Evolutionary conservation across 495 filamentous ascomycete genomes (phyloP).

Genomic region (Penicillium flavigenum): DNA sequence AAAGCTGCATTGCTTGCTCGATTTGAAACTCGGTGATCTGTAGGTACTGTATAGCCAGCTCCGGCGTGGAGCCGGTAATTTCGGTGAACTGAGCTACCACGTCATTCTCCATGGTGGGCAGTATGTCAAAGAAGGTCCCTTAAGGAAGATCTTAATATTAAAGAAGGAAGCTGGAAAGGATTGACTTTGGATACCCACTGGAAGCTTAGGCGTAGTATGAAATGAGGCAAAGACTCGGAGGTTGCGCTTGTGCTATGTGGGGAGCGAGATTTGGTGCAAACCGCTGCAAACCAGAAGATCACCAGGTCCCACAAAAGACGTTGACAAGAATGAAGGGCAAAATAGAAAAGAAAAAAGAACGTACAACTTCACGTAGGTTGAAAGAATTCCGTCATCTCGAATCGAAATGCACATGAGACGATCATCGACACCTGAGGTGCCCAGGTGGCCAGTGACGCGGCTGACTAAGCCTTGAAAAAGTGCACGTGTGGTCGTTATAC

Average conservation of each 20-base stretch:
- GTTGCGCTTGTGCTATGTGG: constrained; percentile 17
- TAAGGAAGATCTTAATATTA: constrained; percentile 42
- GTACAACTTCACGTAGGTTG: background rate
- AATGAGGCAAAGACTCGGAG: constrained; percentile 11
- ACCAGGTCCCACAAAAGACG: constrained; percentile 9
- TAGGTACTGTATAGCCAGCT: constrained; percentile 75
- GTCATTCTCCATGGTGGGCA: constrained; percentile 63
- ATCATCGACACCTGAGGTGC: constrained; percentile 14
- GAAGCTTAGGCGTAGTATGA: constrained; percentile 16
- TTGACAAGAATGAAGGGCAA: constrained; percentile 2
- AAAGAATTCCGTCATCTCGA: constrained; percentile 8
- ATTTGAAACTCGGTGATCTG: constrained; percentile 77
- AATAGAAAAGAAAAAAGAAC: background rate
- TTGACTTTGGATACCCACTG: constrained; percentile 11
- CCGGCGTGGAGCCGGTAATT: constrained; percentile 64
- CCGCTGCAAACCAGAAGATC: constrained; percentile 34
- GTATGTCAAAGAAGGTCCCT: constrained; percentile 5
- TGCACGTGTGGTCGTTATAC: constrained; percentile 7
- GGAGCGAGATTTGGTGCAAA: constrained; percentile 34
- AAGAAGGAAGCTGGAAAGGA: constrained; percentile 41
- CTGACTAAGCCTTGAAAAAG: constrained; percentile 3
- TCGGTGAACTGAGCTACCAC: constrained; percentile 51
- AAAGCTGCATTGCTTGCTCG: constrained; percentile 84
- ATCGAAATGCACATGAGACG: background rate
- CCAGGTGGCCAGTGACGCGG: background rate